Conservation (phyloP, 371 early-diverging fungal species). For the Ordospora pajunii region DNA sequence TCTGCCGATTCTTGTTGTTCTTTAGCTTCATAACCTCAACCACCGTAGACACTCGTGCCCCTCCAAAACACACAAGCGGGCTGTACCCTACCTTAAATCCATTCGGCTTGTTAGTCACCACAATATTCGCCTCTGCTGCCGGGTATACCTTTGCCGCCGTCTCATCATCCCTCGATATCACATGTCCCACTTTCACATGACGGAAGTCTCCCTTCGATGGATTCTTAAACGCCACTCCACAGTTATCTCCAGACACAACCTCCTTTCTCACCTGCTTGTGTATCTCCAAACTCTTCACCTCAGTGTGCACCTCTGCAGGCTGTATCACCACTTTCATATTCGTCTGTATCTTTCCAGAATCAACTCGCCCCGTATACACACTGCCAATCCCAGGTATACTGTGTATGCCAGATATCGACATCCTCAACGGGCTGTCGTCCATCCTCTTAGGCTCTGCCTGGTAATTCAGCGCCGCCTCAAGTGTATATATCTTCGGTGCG, state of each 20-base stretch:
- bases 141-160: constrained; percentile 23
- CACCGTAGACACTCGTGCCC: constrained; percentile 32
- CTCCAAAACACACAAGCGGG: constrained; percentile 56
- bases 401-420: constrained; percentile 78
- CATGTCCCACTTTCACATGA: constrained; percentile 51
- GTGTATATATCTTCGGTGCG: constrained; percentile 72
- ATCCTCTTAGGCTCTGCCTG: constrained; percentile 84
- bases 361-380: constrained; percentile 89
- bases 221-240: constrained; percentile 56
- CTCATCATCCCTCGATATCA: constrained; percentile 49
- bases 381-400: constrained; percentile 95
- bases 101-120: constrained; percentile 39
- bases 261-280: constrained; percentile 45
- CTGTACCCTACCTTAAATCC: constrained; percentile 55
- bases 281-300: constrained; percentile 58
- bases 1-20: constrained; percentile 19
- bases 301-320: constrained; percentile 48
- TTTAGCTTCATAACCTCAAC: background rate
- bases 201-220: constrained; percentile 33
- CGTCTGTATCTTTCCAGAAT: constrained; percentile 81
- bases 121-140: constrained; percentile 40
- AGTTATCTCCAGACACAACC: constrained; percentile 56
- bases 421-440: constrained; percentile 91
- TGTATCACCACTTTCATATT: constrained; percentile 69
- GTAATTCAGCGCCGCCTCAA: constrained; percentile 79